Conservation (phyloP, 2,329 filamentous ascomycete species). For the Sclerotinia spermophila region DNA sequence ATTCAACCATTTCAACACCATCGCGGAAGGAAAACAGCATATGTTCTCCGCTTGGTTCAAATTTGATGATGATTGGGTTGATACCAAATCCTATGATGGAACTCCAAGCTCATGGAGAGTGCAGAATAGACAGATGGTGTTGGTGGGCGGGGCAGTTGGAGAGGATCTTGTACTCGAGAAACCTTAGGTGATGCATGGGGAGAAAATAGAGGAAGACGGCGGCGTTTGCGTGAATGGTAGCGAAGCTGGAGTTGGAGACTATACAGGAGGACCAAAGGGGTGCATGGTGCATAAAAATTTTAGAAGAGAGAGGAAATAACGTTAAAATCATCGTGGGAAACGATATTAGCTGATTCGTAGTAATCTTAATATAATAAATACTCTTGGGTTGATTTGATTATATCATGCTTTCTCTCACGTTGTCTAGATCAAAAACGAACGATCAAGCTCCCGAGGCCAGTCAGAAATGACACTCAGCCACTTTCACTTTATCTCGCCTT, state of each 20-base stretch:
- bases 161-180: background rate
- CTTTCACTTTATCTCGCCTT: background rate
- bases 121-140: background rate
- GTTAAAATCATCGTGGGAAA: background rate
- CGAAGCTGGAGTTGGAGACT: background rate
- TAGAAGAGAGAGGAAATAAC: too few relatives aligned
- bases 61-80: constrained; percentile 9
- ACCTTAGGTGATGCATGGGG: background rate
- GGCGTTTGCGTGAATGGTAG: background rate
- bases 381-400: background rate
- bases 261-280: background rate
- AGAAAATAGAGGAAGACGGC: background rate
- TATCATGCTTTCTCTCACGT: background rate
- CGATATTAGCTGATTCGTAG: background rate
- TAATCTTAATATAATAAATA: background rate
- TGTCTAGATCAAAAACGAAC: background rate
- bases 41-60: background rate
- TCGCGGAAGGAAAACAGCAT: background rate
- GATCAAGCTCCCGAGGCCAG: background rate
- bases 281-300: background rate
- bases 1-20: constrained; percentile 2
- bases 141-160: background rate
- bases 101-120: constrained; percentile 13
- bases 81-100: background rate
- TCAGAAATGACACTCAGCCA: background rate